Evolutionary conservation across 1,284 basidiomycete genomes (phyloP).

Genomic region (Tilletia caries): DNA sequence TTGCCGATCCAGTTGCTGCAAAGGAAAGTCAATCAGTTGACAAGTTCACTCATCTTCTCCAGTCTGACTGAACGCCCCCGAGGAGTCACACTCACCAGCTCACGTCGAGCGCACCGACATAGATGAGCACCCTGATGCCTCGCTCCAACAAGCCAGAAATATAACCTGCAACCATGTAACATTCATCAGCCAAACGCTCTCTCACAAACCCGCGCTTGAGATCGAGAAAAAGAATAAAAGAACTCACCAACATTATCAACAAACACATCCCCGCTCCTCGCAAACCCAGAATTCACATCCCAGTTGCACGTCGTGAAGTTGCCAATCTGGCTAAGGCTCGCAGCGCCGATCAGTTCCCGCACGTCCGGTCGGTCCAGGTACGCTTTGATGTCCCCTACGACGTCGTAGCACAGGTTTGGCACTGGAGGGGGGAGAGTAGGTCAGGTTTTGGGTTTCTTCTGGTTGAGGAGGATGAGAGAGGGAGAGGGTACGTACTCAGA

Average conservation of each 20-base stretch:
- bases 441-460: too few relatives aligned
- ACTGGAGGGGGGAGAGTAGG: not conserved
- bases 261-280: slow-evolving; percentile 19
- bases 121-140: slow-evolving; percentile 68
- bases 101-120: slow-evolving; percentile 61
- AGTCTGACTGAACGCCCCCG: not conserved
- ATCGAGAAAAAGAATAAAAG: too few relatives aligned
- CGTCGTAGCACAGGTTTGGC: slow-evolving; percentile 37
- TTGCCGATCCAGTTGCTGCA: slow-evolving; percentile 29
- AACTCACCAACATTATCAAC: slow-evolving; percentile 28
- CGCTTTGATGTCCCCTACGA: slow-evolving; percentile 35
- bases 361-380: slow-evolving; percentile 46
- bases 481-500: slow-evolving; percentile 10
- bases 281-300: slow-evolving; percentile 28
- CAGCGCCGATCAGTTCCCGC: slow-evolving; percentile 34
- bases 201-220: too few relatives aligned
- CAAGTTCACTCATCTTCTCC: not conserved
- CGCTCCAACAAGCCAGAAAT: slow-evolving; percentile 71
- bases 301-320: slow-evolving; percentile 35
- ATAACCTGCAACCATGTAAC: slow-evolving; percentile 53
- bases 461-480: too few relatives aligned
- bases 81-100: slow-evolving; percentile 28
- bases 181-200: too few relatives aligned
- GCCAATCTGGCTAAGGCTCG: slow-evolving; percentile 31
- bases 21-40: slow-evolving; percentile 25